phyloP scores from a whole-genome alignment of 2,329 filamentous ascomycete species.

The Nakataea oryzae region DNA sequence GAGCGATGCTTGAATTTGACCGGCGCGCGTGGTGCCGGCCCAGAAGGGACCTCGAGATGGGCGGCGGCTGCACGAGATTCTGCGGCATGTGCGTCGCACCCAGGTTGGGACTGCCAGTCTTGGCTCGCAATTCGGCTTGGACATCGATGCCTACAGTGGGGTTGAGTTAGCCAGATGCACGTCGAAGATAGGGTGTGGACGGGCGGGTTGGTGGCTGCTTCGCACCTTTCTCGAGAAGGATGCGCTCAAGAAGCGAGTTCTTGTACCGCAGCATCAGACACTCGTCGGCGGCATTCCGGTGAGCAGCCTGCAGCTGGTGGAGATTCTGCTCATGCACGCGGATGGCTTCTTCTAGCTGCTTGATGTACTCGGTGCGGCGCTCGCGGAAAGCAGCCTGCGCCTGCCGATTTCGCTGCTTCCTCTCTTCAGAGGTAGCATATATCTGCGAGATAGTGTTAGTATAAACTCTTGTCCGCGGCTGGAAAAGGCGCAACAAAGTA shows the following conservation, averaged over 20 bases:
- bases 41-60: conserved; percentile 70
- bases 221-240: conserved; percentile 88
- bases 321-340: conserved; percentile 93
- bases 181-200: neutral
- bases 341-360: conserved; percentile 95
- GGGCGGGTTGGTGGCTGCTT: neutral
- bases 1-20: conserved; percentile 64
- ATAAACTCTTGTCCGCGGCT: neutral
- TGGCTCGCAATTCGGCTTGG: conserved; percentile 86
- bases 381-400: conserved; percentile 96
- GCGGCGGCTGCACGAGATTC: conserved; percentile 61
- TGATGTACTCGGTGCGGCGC: conserved; percentile 96
- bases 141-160: conserved; percentile 76
- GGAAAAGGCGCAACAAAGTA: neutral
- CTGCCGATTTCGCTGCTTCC: conserved; percentile 94
- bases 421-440: conserved; percentile 96
- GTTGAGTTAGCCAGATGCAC: neutral
- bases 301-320: conserved; percentile 84
- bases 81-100: conserved; percentile 58
- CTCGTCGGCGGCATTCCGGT: conserved; percentile 89
- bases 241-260: conserved; percentile 90
- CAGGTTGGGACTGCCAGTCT: conserved; percentile 78
- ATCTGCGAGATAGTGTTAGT: conserved; percentile 47
- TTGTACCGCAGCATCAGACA: conserved; percentile 98
- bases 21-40: conserved; percentile 68